Base-by-base conservation (phyloP, 2,329 filamentous ascomycete species). In the Colletotrichum karsti region DNA sequence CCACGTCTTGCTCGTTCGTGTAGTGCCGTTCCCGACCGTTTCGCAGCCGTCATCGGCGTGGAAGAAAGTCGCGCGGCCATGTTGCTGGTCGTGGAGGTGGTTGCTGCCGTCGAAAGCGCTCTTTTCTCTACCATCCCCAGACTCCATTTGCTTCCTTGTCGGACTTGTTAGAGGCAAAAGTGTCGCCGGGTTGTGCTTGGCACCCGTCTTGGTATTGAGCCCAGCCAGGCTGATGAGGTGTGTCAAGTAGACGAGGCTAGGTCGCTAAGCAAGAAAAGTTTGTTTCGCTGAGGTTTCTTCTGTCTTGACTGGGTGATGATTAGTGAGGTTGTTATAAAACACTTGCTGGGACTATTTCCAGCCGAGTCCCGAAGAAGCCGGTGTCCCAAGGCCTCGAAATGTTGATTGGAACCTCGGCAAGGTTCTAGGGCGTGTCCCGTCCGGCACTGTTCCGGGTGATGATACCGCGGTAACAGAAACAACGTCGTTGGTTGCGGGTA, bases 151-250 rank as follows among this genome's bases (percentile, higher is more conserved):
- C n/a, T n/a, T 50, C 37, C 28, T 53, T 5, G 28, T 28, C 18
- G 3, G 22, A 46, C 20, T 54, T 26, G 10, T 33, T 67, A 46
- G 60, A 30, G 59, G 26, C 37, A 37, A 37, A 12, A 13, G 10
- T 33, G 26, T 41, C 18, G 59, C 60, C 24, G 54, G 53, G 64
- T 64, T 67, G 53, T 58, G 64, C 60, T 63, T 64, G 59, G 20
- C 57, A n/a, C 41, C 51, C 28, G 10, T 58, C 7, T 39, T 28
- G 13, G 22, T 46, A 18, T n/a, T 39, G 22, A 48, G 64, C 60
- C 53, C 57, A 46, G 60, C 54, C 53, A 53, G 54, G 46, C 60
- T 67, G 54, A 41, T 46, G 12, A 41, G 37, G n/a, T 63, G 63
- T 61, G 24, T 67, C 64, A 67, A 18, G 22, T 67, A 58, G 53